phyloP scores from a whole-genome alignment of 495 filamentous ascomycete genomes.

The Aspergillus mulundensis region DNA sequence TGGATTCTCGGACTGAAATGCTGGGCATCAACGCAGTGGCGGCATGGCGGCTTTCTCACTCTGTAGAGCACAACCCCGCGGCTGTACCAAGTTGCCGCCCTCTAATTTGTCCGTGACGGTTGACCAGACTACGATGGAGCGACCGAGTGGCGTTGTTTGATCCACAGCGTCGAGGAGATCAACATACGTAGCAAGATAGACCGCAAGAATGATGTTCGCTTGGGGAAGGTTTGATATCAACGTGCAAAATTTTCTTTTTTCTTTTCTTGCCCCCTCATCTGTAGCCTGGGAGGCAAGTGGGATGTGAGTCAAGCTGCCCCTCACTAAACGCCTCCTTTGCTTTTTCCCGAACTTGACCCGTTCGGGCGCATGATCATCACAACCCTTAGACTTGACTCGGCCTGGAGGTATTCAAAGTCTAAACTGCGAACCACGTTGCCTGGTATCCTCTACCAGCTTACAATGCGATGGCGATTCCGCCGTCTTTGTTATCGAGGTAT shows the following conservation, averaged over 20 bases:
- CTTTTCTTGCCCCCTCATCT: conserved; percentile 13
- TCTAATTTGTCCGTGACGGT: conserved; percentile 20
- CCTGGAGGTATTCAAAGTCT: background rate
- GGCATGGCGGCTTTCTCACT: conserved; percentile 19
- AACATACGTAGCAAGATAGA: conserved; percentile 10
- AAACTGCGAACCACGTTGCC: background rate
- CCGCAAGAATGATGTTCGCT: conserved; percentile 5
- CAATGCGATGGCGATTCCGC: background rate
- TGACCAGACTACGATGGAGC: conserved; percentile 13
- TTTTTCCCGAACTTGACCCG: conserved; percentile 2
- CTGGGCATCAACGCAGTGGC: conserved; percentile 46
- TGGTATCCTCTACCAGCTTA: background rate
- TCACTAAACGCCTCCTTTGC: conserved; percentile 5
- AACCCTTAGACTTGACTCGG: conserved; percentile 1
- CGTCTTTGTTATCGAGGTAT: background rate
- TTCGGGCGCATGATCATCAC: background rate
- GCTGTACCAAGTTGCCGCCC: conserved; percentile 8
- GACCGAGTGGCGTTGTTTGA: conserved; percentile 21
- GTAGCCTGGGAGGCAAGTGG: conserved; percentile 16
- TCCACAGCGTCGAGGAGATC: conserved; percentile 15
- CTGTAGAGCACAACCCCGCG: conserved; percentile 30
- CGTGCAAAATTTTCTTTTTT: conserved; percentile 13
- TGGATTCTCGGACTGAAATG: conserved; percentile 20
- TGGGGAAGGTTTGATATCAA: background rate
- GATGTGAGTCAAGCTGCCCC: conserved; percentile 10